These are phyloP conservation scores for Phytophthora fragariaefolia DNA, from an alignment of 352 stramenopile genomes.

Conservation along the genomic window DNA sequence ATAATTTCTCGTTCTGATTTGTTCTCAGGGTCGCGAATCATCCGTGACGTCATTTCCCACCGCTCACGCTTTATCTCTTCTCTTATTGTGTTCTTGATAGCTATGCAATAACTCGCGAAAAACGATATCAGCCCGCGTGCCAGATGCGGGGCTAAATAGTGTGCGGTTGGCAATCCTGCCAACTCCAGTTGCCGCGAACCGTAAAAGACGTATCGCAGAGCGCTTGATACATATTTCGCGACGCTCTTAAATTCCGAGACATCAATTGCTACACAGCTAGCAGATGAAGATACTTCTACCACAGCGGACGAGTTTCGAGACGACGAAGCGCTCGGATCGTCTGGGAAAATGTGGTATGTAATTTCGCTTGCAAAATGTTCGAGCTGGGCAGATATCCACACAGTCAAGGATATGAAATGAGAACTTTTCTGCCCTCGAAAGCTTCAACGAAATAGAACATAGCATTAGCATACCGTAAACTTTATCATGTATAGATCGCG, in stretches of 20 bases:
- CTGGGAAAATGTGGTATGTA: conserved; percentile 77
- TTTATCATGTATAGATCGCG: background rate
- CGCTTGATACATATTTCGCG: conserved; percentile 76
- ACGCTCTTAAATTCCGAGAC: conserved; percentile 82
- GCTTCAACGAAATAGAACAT: conserved; percentile 32
- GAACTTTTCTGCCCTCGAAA: conserved; percentile 78
- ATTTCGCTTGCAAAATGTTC: conserved; percentile 81
- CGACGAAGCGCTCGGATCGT: conserved; percentile 42
- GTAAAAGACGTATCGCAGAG: conserved; percentile 84
- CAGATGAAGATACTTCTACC: conserved; percentile 7
- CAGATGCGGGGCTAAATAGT: conserved; percentile 74
- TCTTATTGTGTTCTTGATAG: conserved; percentile 69
- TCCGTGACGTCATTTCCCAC: conserved; percentile 78
- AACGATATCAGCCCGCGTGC: conserved; percentile 64
- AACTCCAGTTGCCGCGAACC: conserved; percentile 81
- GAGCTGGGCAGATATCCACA: conserved; percentile 84
- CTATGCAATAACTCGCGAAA: conserved; percentile 66
- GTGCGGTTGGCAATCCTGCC: conserved; percentile 73
- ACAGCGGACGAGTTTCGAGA: conserved; percentile 28
- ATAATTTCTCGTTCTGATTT: conserved; percentile 77
- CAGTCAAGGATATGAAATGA: conserved; percentile 80
- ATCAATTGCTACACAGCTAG: conserved; percentile 58
- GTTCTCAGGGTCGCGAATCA: conserved; percentile 75
- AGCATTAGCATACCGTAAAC: background rate
- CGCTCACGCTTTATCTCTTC: conserved; percentile 87